Base-by-base conservation (phyloP, 78 protist genomes). In the Dictyostelium capitatum region DNA sequence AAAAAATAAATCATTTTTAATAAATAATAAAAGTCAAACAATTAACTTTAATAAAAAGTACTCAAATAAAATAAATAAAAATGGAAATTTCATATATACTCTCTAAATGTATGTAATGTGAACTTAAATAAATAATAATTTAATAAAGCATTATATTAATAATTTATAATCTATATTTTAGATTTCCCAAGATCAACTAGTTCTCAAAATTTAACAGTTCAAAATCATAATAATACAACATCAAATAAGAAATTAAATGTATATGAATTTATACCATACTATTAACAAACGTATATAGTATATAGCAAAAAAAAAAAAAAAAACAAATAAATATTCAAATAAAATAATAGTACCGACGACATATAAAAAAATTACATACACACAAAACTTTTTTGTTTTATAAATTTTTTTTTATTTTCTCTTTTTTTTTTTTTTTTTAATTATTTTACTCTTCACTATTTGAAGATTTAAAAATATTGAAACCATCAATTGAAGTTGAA, bases 401-500 rank as follows among this genome's bases (percentile, higher is more conserved):
- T 25, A n/a, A 25, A n/a, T 28, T 12, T 30, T 64, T 64, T 23
- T 28, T 64, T 12, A 11, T 28, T 28, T 64, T 28, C 5, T 64
- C 28, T 12, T 64, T 64, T 28, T 30, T 12, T 28, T 62, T 62
- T 12, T 64, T 64, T 28, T 64, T n/a, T 28, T 64, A 25, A 64
- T 28, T 64, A 11, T 64, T 28, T 64, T 74, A 48, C 48, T 74
- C 81, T 41, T 83, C 90, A 83, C 57, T 37, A 54, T 83, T 83
- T 69, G 80, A 83, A 41, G 95, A 78, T 54, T 87, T 90, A 89
- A 97, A 97, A 47, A 98, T 54, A 91, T 98, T 95, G 83, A 98
- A 94, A 43, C 98, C 98, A 32, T 97, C 91, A 69, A 6, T 82
- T 28, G 98, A 98, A 25, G 99, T 98, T 47, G 93, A 81, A 41